Conservation (phyloP, 1,139 yeast species). For the Yamadazyma taylorii region DNA sequence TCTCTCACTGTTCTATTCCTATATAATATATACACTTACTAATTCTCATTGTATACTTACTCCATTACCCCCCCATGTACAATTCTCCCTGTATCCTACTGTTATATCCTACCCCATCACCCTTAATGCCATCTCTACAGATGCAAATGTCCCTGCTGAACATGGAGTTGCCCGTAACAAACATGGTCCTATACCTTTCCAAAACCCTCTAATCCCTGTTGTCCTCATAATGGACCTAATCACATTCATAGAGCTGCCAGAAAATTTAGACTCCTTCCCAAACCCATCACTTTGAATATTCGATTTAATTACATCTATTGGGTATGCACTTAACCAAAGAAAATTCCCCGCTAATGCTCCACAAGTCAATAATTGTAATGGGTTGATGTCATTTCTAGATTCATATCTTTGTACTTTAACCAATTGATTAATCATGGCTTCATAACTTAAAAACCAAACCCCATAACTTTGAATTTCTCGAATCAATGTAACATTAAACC, state of each 20-base stretch:
- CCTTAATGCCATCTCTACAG: slow-evolving; percentile 67
- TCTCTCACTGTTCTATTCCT: too few species aligned
- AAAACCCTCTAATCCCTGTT: slow-evolving; percentile 60
- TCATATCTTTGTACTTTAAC: slow-evolving; percentile 28
- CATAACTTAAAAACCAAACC: slow-evolving; percentile 77
- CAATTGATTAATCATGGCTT: slow-evolving; percentile 52
- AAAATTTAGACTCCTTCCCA: slow-evolving; percentile 44
- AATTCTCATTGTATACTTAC: too few species aligned
- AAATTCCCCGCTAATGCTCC: slow-evolving; percentile 77
- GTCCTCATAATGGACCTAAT: slow-evolving; percentile 42
- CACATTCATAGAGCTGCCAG: slow-evolving; percentile 48
- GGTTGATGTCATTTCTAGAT: slow-evolving; percentile 53
- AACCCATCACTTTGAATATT: slow-evolving; percentile 68
- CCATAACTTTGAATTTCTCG: slow-evolving; percentile 83
- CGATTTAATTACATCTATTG: slow-evolving; percentile 69
- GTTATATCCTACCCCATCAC: slow-evolving; percentile 54
- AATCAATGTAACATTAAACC: slow-evolving; percentile 56
- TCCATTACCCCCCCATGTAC: too few species aligned
- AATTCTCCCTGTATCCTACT: too few species aligned
- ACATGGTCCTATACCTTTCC: slow-evolving; percentile 74
- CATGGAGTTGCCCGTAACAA: slow-evolving; percentile 71
- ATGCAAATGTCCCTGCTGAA: slow-evolving; percentile 77
- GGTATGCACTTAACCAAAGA: slow-evolving; percentile 70
- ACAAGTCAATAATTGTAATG: slow-evolving; percentile 58
- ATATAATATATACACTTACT: too few species aligned